Percentiles rank a stretch among this genome's conserved stretches.
Conservation (phyloP, 768 basidiomycete genomes). For the Leucosporidium scottii region DNA sequence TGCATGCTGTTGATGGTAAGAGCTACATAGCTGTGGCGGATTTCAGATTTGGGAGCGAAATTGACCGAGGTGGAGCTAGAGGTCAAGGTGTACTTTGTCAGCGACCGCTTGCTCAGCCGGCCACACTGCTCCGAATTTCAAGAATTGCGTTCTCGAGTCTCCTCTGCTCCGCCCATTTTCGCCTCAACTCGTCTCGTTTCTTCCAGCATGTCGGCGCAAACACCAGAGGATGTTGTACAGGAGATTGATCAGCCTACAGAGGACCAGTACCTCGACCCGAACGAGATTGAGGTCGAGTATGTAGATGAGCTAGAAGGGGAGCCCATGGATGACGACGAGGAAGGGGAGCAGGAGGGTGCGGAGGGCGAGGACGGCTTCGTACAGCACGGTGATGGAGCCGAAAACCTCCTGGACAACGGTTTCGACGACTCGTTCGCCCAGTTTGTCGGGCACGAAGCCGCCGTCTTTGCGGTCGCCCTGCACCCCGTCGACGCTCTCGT, state of each 20-base stretch:
- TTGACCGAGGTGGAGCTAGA: too few relatives aligned
- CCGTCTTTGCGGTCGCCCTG: constrained; percentile 74
- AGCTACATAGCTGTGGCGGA: too few relatives aligned
- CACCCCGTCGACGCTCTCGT: constrained; percentile 74
- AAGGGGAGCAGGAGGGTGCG: constrained; percentile 55
- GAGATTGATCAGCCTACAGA: neutral
- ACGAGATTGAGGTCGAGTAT: constrained; percentile 51
- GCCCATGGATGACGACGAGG: constrained; percentile 49
- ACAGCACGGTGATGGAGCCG: constrained; percentile 55
- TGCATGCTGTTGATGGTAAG: too few relatives aligned
- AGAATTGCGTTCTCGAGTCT: too few relatives aligned
- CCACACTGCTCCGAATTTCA: too few relatives aligned
- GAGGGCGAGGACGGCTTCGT: constrained; percentile 51
- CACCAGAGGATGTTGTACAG: neutral
- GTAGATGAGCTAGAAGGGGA: neutral
- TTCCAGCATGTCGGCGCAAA: neutral
- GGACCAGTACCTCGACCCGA: constrained; percentile 18
- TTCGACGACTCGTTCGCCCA: constrained; percentile 42
- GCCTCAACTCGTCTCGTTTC: neutral
- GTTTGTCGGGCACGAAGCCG: constrained; percentile 52
- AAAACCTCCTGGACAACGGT: constrained; percentile 27
- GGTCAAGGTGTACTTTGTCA: too few relatives aligned
- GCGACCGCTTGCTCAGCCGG: too few relatives aligned
- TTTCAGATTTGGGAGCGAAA: too few relatives aligned
- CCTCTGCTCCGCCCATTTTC: too few relatives aligned